A percentile compares a stretch with the other conserved stretches of the same genome.
These are phyloP conservation scores for Byssoonygena ceratinophila DNA, from an alignment of 2,329 filamentous ascomycete genomes.

Conservation along the genomic window DNA sequence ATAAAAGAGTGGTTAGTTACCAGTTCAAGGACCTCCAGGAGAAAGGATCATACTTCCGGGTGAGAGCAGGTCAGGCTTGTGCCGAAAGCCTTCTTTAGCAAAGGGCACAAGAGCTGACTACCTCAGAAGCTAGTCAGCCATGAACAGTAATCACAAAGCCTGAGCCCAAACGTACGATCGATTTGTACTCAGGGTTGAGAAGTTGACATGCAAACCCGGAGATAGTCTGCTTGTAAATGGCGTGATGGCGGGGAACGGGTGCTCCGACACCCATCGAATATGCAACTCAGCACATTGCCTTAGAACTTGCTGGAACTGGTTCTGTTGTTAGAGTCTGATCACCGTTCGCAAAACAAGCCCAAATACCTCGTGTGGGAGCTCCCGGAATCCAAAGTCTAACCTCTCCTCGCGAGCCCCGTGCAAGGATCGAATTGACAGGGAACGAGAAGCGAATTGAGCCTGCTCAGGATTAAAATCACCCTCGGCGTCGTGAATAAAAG, in stretches of 20 bases:
- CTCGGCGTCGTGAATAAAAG: conserved; percentile 61
- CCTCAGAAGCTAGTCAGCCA: neutral
- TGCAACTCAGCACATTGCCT: conserved; percentile 60
- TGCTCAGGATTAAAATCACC: conserved; percentile 53
- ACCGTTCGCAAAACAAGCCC: neutral
- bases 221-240: conserved; percentile 67
- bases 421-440: conserved; percentile 49
- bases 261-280: conserved; percentile 62
- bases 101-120: conserved; percentile 46
- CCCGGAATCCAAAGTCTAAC: conserved; percentile 60
- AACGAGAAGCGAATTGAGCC: conserved; percentile 47
- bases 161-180: conserved; percentile 2
- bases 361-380: conserved; percentile 57
- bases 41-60: conserved; percentile 32
- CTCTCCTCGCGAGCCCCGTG: conserved; percentile 66
- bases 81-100: conserved; percentile 50
- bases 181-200: conserved; percentile 44
- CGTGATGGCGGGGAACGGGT: conserved; percentile 48
- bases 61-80: conserved; percentile 45
- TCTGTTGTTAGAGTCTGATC: neutral
- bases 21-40: neutral
- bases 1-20: conserved; percentile 19
- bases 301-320: conserved; percentile 52
- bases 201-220: conserved; percentile 72
- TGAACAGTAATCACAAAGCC: neutral